Evolutionary conservation across 306 rosid genomes (phyloP).

Genomic region (Quercus engelmannii): DNA sequence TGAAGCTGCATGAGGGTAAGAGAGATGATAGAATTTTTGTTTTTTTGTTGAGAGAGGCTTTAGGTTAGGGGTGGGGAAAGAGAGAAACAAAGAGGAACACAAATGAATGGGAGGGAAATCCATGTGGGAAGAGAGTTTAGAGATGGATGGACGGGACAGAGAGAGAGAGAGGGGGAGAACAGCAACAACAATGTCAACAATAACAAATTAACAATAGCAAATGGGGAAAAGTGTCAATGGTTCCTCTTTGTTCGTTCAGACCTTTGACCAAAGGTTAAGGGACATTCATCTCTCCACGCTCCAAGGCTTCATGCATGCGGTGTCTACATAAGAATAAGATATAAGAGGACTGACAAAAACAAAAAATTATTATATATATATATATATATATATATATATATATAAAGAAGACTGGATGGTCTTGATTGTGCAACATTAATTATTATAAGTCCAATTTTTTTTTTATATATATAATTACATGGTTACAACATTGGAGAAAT

Average conservation of each 20-base stretch:
- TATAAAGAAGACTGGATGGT: too few species aligned
- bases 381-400: too few species aligned
- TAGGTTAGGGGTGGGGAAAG: conserved; percentile 6
- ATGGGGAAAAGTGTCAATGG: conserved; percentile 16
- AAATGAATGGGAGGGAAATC: too few species aligned
- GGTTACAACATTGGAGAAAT: too few species aligned
- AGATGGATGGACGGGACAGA: conserved; percentile 36
- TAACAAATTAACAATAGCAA: too few species aligned
- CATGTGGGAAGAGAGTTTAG: conserved; percentile 24
- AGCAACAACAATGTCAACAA: not conserved
- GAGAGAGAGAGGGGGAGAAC: conserved; percentile 20
- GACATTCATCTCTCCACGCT: not conserved
- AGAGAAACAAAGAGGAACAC: conserved; percentile 9
- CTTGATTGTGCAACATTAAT: too few species aligned
- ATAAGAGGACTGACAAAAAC: too few species aligned
- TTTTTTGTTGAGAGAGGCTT: conserved; percentile 21
- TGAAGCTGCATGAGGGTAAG: conserved; percentile 15
- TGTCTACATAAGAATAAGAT: not conserved
- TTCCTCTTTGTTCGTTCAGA: conserved; percentile 33
- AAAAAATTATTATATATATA: too few species aligned
- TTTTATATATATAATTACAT: too few species aligned
- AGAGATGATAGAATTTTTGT: too few species aligned
- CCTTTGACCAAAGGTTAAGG: conserved; percentile 30
- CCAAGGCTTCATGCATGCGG: not conserved
- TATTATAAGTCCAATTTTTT: too few species aligned